These are phyloP conservation scores for Setaria italica DNA, from an alignment of 202 grass and related monocot genomes.

Conservation along the genomic window DNA sequence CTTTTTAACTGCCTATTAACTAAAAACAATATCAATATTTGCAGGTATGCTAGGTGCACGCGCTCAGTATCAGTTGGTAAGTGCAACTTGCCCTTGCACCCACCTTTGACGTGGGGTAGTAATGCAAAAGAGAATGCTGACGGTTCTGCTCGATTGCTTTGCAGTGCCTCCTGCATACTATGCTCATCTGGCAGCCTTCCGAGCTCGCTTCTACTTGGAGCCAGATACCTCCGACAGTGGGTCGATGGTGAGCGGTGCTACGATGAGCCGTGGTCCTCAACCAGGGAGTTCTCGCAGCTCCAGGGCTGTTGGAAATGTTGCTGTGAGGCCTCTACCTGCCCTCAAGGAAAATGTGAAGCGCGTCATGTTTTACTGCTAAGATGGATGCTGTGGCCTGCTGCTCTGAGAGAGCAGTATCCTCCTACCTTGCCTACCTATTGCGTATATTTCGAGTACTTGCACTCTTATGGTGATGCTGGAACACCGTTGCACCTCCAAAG, in stretches of 20 bases:
- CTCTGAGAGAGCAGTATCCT: background rate
- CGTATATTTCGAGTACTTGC: background rate
- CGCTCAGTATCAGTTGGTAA: constrained; percentile 96
- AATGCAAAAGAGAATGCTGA: constrained; percentile 7
- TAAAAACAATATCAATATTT: constrained; percentile 29
- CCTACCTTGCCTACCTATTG: background rate
- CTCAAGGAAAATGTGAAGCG: constrained; percentile 95
- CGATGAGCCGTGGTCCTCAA: constrained; percentile 52
- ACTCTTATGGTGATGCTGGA: constrained; percentile 16
- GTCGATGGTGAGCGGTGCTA: constrained; percentile 67
- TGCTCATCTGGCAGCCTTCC: constrained; percentile 94
- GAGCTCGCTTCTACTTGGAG: constrained; percentile 94
- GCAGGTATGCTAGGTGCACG: constrained; percentile 94
- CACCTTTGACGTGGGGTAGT: background rate
- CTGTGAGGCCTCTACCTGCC: constrained; percentile 85
- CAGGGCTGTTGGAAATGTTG: constrained; percentile 61
- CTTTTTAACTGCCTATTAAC: background rate
- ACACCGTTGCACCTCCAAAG: background rate
- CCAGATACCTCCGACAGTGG: constrained; percentile 91
- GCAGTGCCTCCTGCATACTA: constrained; percentile 96
- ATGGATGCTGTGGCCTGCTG: constrained; percentile 2
- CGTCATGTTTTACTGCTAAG: constrained; percentile 98
- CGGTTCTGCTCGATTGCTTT: constrained; percentile 21
- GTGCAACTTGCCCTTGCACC: background rate
- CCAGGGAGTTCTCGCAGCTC: constrained; percentile 47